Conservation (phyloP, 176 grass and related monocot species). For the Triticum urartu region DNA sequence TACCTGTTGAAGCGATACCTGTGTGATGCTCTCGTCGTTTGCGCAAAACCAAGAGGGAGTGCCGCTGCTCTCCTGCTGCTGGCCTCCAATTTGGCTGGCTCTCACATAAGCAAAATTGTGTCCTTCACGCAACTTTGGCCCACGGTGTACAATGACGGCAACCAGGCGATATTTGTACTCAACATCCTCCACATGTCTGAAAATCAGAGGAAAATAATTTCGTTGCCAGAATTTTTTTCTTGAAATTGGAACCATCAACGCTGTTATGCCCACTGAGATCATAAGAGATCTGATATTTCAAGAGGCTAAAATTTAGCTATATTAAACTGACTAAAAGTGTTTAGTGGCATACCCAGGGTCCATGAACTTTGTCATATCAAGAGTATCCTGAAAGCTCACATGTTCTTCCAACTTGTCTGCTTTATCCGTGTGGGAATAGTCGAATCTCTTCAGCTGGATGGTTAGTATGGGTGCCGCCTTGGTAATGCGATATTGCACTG, state of each 20-base stretch:
- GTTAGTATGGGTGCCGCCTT: too few species aligned
- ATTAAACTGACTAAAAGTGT: background rate
- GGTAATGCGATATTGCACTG: too few species aligned
- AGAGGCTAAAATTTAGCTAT: background rate
- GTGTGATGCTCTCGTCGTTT: slow-evolving; percentile 27
- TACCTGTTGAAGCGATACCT: slow-evolving; percentile 36
- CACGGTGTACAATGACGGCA: slow-evolving; percentile 35
- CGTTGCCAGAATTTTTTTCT: background rate
- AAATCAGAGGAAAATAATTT: background rate
- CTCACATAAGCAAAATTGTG: slow-evolving; percentile 54
- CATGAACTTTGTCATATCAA: slow-evolving; percentile 48
- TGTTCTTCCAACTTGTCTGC: slow-evolving; percentile 30
- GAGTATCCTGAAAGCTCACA: slow-evolving; percentile 52
- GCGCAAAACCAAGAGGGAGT: slow-evolving; percentile 48
- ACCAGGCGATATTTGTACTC: slow-evolving; percentile 21
- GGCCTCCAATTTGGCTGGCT: background rate
- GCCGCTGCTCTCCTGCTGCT: background rate
- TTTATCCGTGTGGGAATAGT: background rate
- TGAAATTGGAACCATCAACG: background rate
- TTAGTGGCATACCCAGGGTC: slow-evolving; percentile 33
- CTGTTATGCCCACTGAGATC: background rate
- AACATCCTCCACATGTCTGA: slow-evolving; percentile 13
- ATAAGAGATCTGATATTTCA: background rate
- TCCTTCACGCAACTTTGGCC: background rate
- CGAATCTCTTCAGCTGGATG: too few species aligned